Evolutionary conservation across 2,329 filamentous ascomycete species (phyloP).

Genomic region (Aspergillus alliaceus): DNA sequence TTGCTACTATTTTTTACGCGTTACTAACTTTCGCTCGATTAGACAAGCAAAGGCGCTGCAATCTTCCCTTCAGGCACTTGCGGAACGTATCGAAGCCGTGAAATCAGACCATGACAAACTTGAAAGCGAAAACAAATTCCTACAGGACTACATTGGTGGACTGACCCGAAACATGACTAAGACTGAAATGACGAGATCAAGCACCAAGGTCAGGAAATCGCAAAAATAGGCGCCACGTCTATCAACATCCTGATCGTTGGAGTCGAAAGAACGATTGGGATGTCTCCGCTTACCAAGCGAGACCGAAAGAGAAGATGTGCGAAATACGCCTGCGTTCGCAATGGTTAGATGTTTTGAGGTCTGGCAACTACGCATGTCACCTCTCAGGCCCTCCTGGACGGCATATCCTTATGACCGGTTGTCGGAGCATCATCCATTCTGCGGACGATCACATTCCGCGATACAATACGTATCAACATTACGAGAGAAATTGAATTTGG

Average conservation of each 20-base stretch:
- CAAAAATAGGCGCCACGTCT: slow-evolving; percentile 32
- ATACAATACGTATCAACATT: background rate
- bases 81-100: slow-evolving; percentile 91
- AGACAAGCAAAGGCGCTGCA: slow-evolving; percentile 89
- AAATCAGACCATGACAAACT: slow-evolving; percentile 95
- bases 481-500: background rate
- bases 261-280: slow-evolving; percentile 13
- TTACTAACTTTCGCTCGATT: background rate
- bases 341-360: background rate
- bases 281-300: slow-evolving; percentile 15
- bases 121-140: slow-evolving; percentile 92
- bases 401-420: background rate
- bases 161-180: slow-evolving; percentile 72
- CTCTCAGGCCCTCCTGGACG: background rate
- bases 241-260: slow-evolving; percentile 4
- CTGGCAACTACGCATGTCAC: background rate
- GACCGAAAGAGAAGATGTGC: slow-evolving; percentile 15
- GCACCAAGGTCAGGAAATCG: slow-evolving; percentile 52
- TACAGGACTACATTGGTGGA: slow-evolving; percentile 97
- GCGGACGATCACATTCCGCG: background rate
- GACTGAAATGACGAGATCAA: slow-evolving; percentile 56
- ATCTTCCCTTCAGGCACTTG: slow-evolving; percentile 82
- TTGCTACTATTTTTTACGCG: background rate
- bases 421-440: background rate
- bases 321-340: background rate